These are phyloP conservation scores for Solanum chmielewskii DNA, from an alignment of 257 asterid genomes.

Conservation along the genomic window DNA sequence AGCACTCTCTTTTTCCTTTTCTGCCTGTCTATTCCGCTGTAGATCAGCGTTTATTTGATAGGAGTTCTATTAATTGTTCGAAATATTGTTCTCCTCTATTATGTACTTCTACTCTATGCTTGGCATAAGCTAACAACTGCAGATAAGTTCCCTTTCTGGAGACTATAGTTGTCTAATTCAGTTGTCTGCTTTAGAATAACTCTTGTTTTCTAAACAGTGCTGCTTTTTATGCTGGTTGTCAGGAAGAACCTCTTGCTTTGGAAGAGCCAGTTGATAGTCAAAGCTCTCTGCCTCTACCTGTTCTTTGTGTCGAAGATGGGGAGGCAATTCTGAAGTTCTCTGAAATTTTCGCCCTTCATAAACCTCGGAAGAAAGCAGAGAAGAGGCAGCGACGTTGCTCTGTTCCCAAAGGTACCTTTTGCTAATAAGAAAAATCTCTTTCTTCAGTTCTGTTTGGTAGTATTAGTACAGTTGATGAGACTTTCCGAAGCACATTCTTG, in stretches of 20 bases:
- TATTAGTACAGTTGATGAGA: background rate
- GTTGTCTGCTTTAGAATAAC: background rate
- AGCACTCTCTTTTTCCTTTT: background rate
- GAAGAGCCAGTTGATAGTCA: conserved; percentile 38
- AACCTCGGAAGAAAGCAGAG: conserved; percentile 47
- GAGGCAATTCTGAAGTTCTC: conserved; percentile 76
- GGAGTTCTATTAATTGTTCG: background rate
- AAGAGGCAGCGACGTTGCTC: conserved; percentile 56
- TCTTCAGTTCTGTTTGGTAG: background rate
- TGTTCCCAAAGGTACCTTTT: conserved; percentile 56
- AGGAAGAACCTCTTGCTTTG: conserved; percentile 47
- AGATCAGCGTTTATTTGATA: background rate
- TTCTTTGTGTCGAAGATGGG: conserved; percentile 87
- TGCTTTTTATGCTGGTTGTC: conserved; percentile 21
- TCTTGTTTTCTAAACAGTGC: background rate
- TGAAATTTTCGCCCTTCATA: conserved; percentile 78
- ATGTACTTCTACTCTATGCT: background rate
- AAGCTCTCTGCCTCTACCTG: conserved; percentile 64
- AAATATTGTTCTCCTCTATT: background rate
- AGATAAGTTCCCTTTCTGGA: background rate
- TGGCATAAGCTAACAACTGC: background rate
- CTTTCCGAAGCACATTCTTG: background rate
- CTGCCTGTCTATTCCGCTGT: background rate
- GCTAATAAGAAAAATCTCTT: background rate
- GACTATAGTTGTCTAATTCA: background rate